Base-by-base conservation (phyloP, 352 stramenopile genomes). In the Pythium dissotocum region DNA sequence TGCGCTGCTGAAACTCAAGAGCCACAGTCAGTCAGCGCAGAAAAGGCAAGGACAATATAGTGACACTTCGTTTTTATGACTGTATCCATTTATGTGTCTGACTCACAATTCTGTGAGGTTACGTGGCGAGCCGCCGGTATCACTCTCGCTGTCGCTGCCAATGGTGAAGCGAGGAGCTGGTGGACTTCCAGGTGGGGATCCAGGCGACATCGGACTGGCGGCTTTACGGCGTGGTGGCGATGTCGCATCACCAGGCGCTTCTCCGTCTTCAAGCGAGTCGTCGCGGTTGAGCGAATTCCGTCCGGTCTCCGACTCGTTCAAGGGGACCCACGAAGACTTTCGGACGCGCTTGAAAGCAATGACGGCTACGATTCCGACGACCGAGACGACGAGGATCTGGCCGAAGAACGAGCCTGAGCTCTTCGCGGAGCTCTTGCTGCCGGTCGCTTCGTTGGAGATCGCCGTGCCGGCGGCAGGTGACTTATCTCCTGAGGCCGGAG, bases 311-410 rank as follows among this genome's bases (percentile, higher is more conserved):
- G 56, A 65, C 32, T 75, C 69, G n/a, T 18, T 38, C 14, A 75
- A 54, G 9, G 79, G 79, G 1, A 77, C 79, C 85, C 85, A 93
- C 35, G 79, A 70, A 16, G 68, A 58, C 36, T 74, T 67, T 13
- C 69, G 65, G n/a, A 87, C 61, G n/a, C 73, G 79, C n/a, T 72
- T 77, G 77, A 80, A 88, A 0, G 78, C 63, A 14, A 88, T 77
- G n/a, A 77, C 63, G 14, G 90, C 67, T 26, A 83, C 65, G n/a
- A 93, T 24, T 8, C 85, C 82, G 4, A 90, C 69, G 2, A 89
- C 53, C 46, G 80, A 85, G 38, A 91, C 73, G 30, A 82, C 54
- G 18, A 88, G 57, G 54, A 87, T 65, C 70, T 89, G 73, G 0
- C 62, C 77, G n/a, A 90, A 78, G 49, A 89, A 90, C 6, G 55